Evolutionary conservation across 331 rosid species (phyloP).

Genomic region (Pyracantha coccinea): DNA sequence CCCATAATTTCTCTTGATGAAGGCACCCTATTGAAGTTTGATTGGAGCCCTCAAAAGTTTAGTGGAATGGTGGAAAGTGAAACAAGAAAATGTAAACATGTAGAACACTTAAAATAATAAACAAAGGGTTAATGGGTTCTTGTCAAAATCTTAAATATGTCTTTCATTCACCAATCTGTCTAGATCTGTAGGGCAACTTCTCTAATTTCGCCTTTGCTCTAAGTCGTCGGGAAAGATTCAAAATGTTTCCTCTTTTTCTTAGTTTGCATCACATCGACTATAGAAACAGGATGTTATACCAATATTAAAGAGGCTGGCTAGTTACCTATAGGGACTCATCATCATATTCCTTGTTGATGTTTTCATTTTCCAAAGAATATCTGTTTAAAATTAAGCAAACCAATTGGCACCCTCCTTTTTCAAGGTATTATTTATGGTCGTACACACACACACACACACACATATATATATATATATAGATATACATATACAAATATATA

Average conservation of each 20-base stretch:
- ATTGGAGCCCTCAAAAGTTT: constrained; percentile 34
- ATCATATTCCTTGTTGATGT: constrained; percentile 31
- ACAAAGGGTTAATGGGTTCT: constrained; percentile 55
- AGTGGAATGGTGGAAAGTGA: constrained; percentile 57
- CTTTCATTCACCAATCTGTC: constrained; percentile 48
- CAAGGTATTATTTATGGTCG: neutral
- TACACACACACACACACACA: neutral
- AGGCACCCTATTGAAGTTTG: constrained; percentile 37
- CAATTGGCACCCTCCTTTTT: constrained; percentile 30
- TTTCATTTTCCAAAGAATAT: constrained; percentile 34
- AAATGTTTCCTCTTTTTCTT: constrained; percentile 51
- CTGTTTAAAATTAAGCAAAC: constrained; percentile 29
- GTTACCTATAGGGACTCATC: constrained; percentile 28
- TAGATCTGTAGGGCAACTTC: constrained; percentile 56
- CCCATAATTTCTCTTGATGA: neutral
- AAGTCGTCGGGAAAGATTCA: constrained; percentile 59
- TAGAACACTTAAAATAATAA: constrained; percentile 49
- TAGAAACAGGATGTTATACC: constrained; percentile 41
- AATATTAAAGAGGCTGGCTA: neutral
- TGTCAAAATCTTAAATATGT: constrained; percentile 67
- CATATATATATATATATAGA: too few relatives aligned
- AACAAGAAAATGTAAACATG: constrained; percentile 27
- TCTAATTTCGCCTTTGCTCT: constrained; percentile 40
- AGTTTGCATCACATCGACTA: constrained; percentile 17
- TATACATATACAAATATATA: too few relatives aligned